These are phyloP conservation scores for Ananas comosus DNA, from an alignment of 176 grass and related monocot genomes.

Conservation along the genomic window DNA sequence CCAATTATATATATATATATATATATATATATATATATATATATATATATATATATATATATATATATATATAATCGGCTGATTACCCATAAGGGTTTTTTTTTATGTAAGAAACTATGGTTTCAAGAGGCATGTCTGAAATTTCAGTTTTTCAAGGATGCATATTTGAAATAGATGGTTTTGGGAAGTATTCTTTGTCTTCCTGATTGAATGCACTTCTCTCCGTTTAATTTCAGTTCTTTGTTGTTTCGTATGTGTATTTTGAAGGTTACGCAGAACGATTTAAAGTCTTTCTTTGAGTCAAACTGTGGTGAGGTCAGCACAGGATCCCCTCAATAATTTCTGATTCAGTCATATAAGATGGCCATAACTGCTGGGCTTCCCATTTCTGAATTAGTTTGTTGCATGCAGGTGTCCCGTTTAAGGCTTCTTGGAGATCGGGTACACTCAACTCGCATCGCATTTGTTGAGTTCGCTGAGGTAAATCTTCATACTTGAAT, in stretches of 20 bases:
- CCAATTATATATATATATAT: too few relatives aligned
- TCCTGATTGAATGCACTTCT: neutral
- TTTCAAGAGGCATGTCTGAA: too few relatives aligned
- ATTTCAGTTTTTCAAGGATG: too few relatives aligned
- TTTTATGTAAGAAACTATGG: too few relatives aligned
- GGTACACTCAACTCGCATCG: constrained; percentile 20
- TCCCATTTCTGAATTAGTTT: neutral
- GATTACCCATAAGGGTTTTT: too few relatives aligned
- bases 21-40: too few relatives aligned
- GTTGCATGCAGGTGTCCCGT: constrained; percentile 20
- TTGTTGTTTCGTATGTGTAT: neutral
- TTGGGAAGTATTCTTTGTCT: too few relatives aligned
- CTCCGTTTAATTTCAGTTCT: neutral
- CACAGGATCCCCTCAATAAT: neutral
- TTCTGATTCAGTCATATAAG: neutral
- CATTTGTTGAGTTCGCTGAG: constrained; percentile 39
- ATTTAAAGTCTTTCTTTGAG: constrained; percentile 31
- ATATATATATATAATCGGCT: too few relatives aligned
- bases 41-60: too few relatives aligned
- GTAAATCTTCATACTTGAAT: neutral
- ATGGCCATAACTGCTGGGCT: neutral
- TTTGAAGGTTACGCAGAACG: constrained; percentile 16
- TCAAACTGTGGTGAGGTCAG: constrained; percentile 30
- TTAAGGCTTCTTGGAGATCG: constrained; percentile 28
- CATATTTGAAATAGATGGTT: too few relatives aligned